phyloP scores from a whole-genome alignment of 2,329 filamentous ascomycete species.

The Colletotrichum liriopes region DNA sequence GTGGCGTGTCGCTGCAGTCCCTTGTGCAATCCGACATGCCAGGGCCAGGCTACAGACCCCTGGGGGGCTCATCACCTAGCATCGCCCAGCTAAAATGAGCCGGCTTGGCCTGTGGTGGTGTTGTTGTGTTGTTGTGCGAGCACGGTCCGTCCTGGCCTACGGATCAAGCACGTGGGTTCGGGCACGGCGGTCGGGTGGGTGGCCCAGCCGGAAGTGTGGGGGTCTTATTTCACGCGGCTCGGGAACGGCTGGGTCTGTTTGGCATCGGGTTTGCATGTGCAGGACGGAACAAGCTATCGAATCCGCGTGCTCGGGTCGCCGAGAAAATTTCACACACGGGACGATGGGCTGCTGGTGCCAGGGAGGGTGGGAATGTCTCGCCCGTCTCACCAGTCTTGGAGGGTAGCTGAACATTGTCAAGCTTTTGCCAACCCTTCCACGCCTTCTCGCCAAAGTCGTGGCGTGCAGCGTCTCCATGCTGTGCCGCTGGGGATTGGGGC shows the following conservation, averaged over 20 bases:
- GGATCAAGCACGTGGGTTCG: constrained; percentile 40
- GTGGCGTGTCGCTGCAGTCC: constrained; percentile 6
- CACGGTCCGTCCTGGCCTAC: constrained; percentile 34
- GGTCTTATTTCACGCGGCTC: constrained; percentile 1
- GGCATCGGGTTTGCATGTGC: constrained; percentile 8
- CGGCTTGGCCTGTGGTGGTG: constrained; percentile 16
- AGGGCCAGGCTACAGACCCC: background rate
- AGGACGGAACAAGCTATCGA: background rate
- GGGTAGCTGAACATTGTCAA: constrained; percentile 8
- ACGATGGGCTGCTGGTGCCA: background rate
- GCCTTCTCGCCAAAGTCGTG: constrained; percentile 4
- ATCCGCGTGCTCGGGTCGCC: constrained; percentile 13
- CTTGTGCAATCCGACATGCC: background rate
- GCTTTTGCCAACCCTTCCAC: constrained; percentile 28
- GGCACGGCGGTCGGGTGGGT: constrained; percentile 15
- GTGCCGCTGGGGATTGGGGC: background rate
- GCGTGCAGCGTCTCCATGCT: constrained; percentile 20
- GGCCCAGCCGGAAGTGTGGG: constrained; percentile 26
- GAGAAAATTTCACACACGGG: background rate
- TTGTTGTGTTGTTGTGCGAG: background rate
- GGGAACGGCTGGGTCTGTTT: constrained; percentile 12
- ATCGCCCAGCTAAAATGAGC: constrained; percentile 16
- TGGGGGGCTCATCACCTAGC: constrained; percentile 9
- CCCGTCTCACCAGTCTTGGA: background rate
- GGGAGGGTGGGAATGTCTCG: background rate